Evolutionary conservation across 2,329 filamentous ascomycete species (phyloP).

Genomic region (Penicillium brasilianum): DNA sequence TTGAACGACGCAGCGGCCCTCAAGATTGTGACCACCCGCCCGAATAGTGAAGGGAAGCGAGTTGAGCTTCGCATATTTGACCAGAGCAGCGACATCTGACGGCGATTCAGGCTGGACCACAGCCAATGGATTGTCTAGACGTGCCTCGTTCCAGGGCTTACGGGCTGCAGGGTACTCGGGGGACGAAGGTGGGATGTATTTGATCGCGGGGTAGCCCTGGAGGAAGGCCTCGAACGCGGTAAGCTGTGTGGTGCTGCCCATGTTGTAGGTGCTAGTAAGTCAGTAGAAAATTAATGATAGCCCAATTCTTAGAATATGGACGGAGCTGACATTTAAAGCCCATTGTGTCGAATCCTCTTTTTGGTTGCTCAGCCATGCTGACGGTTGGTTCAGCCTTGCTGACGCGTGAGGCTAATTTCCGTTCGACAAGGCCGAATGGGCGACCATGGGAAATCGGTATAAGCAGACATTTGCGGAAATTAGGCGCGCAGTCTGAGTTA

Average conservation of each 20-base stretch:
- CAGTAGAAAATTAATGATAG: not conserved
- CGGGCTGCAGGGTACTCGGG: not conserved
- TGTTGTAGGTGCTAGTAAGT: not conserved
- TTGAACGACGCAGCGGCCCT: conserved; percentile 1
- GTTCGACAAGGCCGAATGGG: not conserved
- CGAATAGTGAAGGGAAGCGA: not conserved
- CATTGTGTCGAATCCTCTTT: too few relatives aligned
- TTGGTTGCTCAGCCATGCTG: too few relatives aligned
- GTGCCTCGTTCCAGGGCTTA: not conserved
- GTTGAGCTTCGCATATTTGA: not conserved
- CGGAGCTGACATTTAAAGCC: not conserved
- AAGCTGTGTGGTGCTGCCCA: not conserved
- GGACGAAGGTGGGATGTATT: not conserved
- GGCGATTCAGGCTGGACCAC: not conserved
- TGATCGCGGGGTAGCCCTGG: not conserved
- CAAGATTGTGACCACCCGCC: not conserved
- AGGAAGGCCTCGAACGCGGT: not conserved
- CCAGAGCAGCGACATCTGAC: not conserved
- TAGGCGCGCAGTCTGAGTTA: not conserved
- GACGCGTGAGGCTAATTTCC: not conserved
- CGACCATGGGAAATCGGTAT: not conserved
- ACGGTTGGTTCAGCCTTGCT: too few relatives aligned
- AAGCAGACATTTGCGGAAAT: not conserved
- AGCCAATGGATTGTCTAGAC: not conserved
- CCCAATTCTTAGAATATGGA: not conserved